phyloP scores from a whole-genome alignment of 1,284 basidiomycete genomes.

The Ustilago hordei region DNA sequence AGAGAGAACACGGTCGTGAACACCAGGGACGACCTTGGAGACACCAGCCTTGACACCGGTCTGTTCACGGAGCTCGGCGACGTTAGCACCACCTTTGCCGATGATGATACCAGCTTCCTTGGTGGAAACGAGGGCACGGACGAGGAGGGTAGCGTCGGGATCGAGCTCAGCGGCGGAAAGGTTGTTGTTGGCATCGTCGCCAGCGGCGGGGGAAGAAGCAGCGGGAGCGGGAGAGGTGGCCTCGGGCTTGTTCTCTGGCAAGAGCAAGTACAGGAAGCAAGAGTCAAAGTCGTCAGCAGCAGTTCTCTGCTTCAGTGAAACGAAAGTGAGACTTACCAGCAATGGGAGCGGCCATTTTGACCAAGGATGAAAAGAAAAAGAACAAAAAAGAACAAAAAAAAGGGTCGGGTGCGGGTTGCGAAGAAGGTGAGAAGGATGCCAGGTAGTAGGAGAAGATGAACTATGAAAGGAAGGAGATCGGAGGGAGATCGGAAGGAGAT shows the following conservation, averaged over 20 bases:
- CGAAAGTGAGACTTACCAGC: neutral
- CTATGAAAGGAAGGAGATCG: constrained; percentile 2
- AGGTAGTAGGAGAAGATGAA: constrained; percentile 8
- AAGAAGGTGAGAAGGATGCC: constrained; percentile 6
- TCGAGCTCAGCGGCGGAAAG: constrained; percentile 33
- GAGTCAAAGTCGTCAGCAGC: constrained; percentile 8
- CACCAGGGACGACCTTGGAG: constrained; percentile 95
- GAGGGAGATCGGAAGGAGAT: constrained; percentile 7
- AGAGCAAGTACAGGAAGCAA: too few relatives aligned
- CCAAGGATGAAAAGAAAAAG: neutral
- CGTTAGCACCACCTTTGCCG: constrained; percentile 94
- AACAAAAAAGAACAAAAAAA: neutral
- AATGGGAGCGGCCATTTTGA: constrained; percentile 11
- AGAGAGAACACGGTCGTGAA: constrained; percentile 95
- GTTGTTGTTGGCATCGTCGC: constrained; percentile 24
- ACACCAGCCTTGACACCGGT: constrained; percentile 98
- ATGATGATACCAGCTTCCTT: constrained; percentile 69
- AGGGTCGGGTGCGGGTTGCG: neutral
- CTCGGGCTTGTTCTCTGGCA: constrained; percentile 30
- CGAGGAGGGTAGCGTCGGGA: constrained; percentile 55
- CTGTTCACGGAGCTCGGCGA: constrained; percentile 92
- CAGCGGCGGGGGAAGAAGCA: constrained; percentile 24
- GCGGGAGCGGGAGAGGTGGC: constrained; percentile 16
- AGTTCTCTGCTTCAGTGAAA: too few relatives aligned
- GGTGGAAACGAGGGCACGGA: constrained; percentile 65